Base-by-base conservation (phyloP, 2,329 filamentous ascomycete genomes). In the Colletotrichum musae region DNA sequence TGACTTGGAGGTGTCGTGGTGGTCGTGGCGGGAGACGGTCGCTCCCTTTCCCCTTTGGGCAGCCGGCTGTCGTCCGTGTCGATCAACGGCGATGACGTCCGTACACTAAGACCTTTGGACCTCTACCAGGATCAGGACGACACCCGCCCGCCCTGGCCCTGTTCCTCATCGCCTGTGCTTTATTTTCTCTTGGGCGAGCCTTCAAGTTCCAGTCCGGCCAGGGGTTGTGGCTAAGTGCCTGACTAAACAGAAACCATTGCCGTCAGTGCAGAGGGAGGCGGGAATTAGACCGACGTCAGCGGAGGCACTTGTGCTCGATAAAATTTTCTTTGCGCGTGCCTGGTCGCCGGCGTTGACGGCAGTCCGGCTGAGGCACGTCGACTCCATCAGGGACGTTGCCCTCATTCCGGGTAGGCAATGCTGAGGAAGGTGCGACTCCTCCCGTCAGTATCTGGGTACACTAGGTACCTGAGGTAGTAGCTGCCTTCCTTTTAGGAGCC, bases 211-310 rank as follows among this genome's bases (percentile, higher is more conserved):
- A 36, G 32, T 12, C 32, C 32, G 32, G 45, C 16, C 12, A 28
- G 36, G 66, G 48, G 39, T 13, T 43, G 26, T 39, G 28, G 26
- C 57, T 60, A n/a, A 54, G 54, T 45, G 28, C 66, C 54, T 60
- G 61, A 51, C 66, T 65, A 60, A 47, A 47, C 26, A 60, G 50
- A 47, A 12, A 66, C 36, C 47, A 41, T 45, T 28, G 41, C 41
- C 58, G 39, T 28, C 47, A 57, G 24, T 59, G 52, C 18, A 53
- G 24, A n/a, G 32, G 32, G 50, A 39, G 47, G 21, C n/a, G 36
- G 62, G 66, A 69, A 66, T 57, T 36, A 47, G 62, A n/a, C 24
- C 62, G 66, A 66, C 66, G 66, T 69, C 66, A 69, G 66, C 51
- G 57, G 51, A 59, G 51, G 53, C 41, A 43, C 41, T 45, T 63